Base-by-base conservation (phyloP, 2,329 filamentous ascomycete species). In the Talaromyces atroroseus region DNA sequence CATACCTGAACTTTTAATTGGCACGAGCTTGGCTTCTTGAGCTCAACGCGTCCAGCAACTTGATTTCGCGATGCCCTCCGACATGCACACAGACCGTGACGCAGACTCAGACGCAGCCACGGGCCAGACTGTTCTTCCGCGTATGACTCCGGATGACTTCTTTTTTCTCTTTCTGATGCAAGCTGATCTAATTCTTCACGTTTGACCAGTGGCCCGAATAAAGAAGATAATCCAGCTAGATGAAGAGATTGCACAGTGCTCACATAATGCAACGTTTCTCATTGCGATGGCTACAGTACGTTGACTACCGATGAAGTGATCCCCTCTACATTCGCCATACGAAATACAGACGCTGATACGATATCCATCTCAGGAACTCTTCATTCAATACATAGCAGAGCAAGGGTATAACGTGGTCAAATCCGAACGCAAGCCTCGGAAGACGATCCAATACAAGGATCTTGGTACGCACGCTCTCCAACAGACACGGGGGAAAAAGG, bases 391-490 rank as follows among this genome's bases (percentile, higher is more conserved):
- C 71, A 82, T 99, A 24, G 86, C 92, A 20, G 82, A 88, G 60
- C 89, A 95, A 71, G 87, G 88, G 24, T 86, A 95, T 70, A 92
- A 89, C 66, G 89, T 95, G 66, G 88, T 92, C 65, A 95, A 94
- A 68, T 82, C 91, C 1, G 94, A 97, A 74, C 84, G 88, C 65
- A 97, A 97, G 72, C 92, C 92, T 5, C 82, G 94, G 56, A 85
- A 92, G 59, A 96, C 95, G 67, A 88, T 99, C 60, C 94, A 97
- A 71, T 99, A 99, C 78, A 90, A 90, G 68, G 94, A 99, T 73
- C 81, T 99, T 44, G 87, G 89, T 91, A 77, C 57, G 80, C 24
- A 36, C 14, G 34, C 11, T 29, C 16, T 24, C 50, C 10, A 11
- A 3, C 36, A 3, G 14, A 36, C 10, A 36, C 14, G 16, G 3